phyloP scores from a whole-genome alignment of 106 monocot species.

The Dendrobium nobile region DNA sequence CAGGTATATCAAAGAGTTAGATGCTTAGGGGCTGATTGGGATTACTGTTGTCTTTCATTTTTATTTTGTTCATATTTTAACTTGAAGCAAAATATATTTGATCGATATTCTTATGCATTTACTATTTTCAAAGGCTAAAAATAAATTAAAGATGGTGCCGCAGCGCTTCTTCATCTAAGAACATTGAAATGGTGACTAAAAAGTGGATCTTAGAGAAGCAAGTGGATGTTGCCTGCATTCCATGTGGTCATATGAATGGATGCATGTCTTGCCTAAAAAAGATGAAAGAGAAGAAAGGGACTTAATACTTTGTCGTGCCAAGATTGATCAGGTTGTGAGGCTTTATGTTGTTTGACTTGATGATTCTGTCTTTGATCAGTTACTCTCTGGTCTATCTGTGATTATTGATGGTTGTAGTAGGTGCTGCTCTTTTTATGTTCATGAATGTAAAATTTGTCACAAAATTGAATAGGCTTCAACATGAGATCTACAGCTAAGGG shows the following conservation, averaged over 20 bases:
- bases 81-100: too few species aligned
- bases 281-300: conserved; percentile 64
- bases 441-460: not conserved
- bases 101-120: too few species aligned
- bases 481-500: not conserved
- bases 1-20: too few species aligned
- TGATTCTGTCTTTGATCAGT: not conserved
- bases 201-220: conserved; percentile 42
- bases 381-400: not conserved
- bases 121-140: too few species aligned
- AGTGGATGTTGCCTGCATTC: conserved; percentile 80
- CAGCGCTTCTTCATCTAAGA: too few species aligned
- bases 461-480: not conserved
- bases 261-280: conserved; percentile 85
- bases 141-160: too few species aligned
- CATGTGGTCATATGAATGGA: conserved; percentile 92
- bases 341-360: conserved; percentile 59
- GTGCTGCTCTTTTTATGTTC: too few species aligned
- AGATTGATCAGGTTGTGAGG: conserved; percentile 65
- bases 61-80: not conserved
- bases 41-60: not conserved
- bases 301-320: conserved; percentile 68
- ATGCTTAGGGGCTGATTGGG: too few species aligned
- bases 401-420: too few species aligned
- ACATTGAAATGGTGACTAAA: too few species aligned